A percentile compares a stretch with the other conserved stretches of the same genome.
Conservation (phyloP, 2,329 filamentous ascomycete species). For the Escovopsis sp. region DNA sequence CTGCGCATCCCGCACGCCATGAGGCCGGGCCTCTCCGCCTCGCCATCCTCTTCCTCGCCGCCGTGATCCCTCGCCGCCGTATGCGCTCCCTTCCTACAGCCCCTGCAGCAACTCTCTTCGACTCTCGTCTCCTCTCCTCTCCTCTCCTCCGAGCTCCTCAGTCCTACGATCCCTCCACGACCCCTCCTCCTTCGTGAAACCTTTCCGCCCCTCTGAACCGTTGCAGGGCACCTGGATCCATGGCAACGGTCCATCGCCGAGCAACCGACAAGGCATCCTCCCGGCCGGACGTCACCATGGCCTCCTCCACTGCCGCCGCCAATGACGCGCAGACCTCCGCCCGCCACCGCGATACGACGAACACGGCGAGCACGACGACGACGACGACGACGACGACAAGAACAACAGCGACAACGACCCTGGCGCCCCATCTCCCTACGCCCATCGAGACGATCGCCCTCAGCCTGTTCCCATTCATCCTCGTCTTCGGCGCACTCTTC, state of each 20-base stretch:
- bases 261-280: constrained; percentile 6
- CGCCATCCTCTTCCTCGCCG: too few relatives aligned
- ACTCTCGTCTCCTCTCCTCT: too few relatives aligned
- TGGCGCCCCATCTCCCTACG: constrained; percentile 56
- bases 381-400: background rate
- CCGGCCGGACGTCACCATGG: constrained; percentile 4
- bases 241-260: background rate
- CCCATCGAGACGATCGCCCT: constrained; percentile 50
- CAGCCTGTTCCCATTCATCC: constrained; percentile 57
- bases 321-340: background rate
- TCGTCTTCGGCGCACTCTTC: constrained; percentile 71
- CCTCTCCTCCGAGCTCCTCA: too few relatives aligned
- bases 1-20: too few relatives aligned
- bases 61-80: too few relatives aligned
- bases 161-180: too few relatives aligned
- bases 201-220: too few relatives aligned
- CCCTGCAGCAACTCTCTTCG: too few relatives aligned
- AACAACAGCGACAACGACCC: constrained; percentile 5
- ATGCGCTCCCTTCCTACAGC: too few relatives aligned
- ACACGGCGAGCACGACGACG: too few relatives aligned
- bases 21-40: too few relatives aligned
- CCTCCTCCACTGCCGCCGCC: background rate
- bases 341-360: background rate
- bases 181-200: too few relatives aligned
- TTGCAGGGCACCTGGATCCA: background rate